Percentiles rank a stretch among this genome's conserved stretches.
Evolutionary conservation across 257 asterid genomes (phyloP).

Genomic region (Ophiorrhiza pumila): DNA sequence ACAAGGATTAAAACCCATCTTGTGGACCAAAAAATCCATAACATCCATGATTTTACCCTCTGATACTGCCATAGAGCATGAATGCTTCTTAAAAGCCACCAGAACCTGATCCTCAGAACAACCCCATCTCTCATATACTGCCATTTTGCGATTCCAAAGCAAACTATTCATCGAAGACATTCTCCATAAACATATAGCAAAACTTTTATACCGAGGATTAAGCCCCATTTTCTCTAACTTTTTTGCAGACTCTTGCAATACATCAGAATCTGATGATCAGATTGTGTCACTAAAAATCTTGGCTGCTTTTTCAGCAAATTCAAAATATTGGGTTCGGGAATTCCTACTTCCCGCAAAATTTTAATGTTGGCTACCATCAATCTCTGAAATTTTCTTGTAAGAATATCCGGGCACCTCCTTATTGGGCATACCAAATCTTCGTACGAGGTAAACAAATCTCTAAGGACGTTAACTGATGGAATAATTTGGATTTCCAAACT

Average conservation of each 20-base stretch:
- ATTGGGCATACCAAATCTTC: neutral
- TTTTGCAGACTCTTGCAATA: constrained; percentile 8
- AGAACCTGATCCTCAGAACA: constrained; percentile 22
- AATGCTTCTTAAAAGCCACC: constrained; percentile 14
- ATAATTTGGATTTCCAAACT: constrained; percentile 19
- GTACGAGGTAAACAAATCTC: neutral
- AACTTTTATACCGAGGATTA: constrained; percentile 13
- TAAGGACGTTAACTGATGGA: constrained; percentile 17
- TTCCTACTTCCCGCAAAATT: constrained; percentile 17
- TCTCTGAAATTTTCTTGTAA: neutral
- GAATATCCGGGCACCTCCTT: neutral
- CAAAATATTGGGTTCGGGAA: constrained; percentile 12
- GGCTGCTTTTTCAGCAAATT: constrained; percentile 5
- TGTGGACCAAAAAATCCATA: constrained; percentile 21
- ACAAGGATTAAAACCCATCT: constrained; percentile 22
- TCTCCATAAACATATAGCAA: constrained; percentile 20
- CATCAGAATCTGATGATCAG: too few relatives aligned
- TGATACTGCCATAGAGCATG: constrained; percentile 20
- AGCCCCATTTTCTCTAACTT: constrained; percentile 26
- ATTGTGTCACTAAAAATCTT: neutral
- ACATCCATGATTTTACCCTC: constrained; percentile 12
- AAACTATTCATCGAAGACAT: constrained; percentile 5
- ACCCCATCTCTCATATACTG: constrained; percentile 26
- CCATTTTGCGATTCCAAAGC: constrained; percentile 11
- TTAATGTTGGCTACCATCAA: constrained; percentile 10